Evolutionary conservation across 2,329 filamentous ascomycete genomes (phyloP).

Genomic region (Rhinocladiella similis): DNA sequence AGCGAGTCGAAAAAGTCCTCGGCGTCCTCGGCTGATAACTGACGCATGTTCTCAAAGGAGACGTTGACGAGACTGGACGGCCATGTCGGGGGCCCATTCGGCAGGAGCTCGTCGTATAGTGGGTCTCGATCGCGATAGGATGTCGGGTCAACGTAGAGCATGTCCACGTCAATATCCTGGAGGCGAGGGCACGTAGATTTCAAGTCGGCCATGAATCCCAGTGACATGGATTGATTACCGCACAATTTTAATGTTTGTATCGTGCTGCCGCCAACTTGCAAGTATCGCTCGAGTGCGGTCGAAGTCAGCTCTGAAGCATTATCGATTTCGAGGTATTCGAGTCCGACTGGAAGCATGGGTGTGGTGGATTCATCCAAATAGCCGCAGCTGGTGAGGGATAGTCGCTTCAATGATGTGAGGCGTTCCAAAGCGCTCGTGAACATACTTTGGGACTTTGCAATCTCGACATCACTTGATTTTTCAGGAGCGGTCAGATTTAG

Average conservation of each 20-base stretch:
- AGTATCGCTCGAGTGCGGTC: constrained; percentile 63
- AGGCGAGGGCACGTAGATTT: constrained; percentile 69
- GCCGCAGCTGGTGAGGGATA: constrained; percentile 75
- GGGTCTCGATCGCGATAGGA: constrained; percentile 72
- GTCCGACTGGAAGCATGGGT: constrained; percentile 63
- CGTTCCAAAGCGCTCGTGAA: constrained; percentile 39
- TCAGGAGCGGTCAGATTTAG: constrained; percentile 35
- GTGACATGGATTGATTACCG: constrained; percentile 75
- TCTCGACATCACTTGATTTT: constrained; percentile 19
- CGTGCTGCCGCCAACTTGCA: constrained; percentile 66
- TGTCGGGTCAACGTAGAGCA: constrained; percentile 74
- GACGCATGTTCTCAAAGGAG: constrained; percentile 74
- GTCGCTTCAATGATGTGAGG: constrained; percentile 63
- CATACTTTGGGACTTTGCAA: constrained; percentile 6
- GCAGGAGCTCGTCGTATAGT: constrained; percentile 62
- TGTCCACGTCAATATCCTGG: constrained; percentile 70
- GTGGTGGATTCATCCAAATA: constrained; percentile 69
- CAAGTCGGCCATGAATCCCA: constrained; percentile 71
- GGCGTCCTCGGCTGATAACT: constrained; percentile 69
- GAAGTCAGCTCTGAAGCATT: constrained; percentile 78
- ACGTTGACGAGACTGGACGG: constrained; percentile 69
- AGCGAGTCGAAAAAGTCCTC: constrained; percentile 78
- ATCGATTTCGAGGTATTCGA: constrained; percentile 70
- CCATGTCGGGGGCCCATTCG: constrained; percentile 65
- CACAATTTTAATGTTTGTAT: constrained; percentile 69